Evolutionary conservation across 768 basidiomycete species (phyloP).

Genomic region (Agrocybe praecox): DNA sequence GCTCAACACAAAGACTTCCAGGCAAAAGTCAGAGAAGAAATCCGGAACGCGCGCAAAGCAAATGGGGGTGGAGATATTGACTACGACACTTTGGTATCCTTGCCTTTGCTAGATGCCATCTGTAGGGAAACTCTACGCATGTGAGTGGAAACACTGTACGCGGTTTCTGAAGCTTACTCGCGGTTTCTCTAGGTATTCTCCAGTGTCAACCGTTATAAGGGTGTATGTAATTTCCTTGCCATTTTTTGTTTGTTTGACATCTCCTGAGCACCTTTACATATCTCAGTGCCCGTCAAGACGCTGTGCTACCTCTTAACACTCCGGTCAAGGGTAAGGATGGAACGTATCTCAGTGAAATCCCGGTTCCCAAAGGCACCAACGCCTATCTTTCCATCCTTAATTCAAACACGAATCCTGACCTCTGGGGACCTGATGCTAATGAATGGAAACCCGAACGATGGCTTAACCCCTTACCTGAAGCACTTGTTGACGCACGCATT

Average conservation of each 20-base stretch:
- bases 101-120: slow-evolving; percentile 39
- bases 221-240: neutral
- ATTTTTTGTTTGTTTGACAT: neutral
- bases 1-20: slow-evolving; percentile 28
- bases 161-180: neutral
- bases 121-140: slow-evolving; percentile 41
- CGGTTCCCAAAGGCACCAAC: slow-evolving; percentile 41
- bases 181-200: slow-evolving; percentile 9
- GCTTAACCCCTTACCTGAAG: slow-evolving; percentile 39
- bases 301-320: slow-evolving; percentile 10
- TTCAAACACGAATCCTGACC: slow-evolving; percentile 39
- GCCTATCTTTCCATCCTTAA: slow-evolving; percentile 36
- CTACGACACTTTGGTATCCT: slow-evolving; percentile 37
- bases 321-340: slow-evolving; percentile 32
- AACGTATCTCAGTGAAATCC: slow-evolving; percentile 32
- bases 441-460: slow-evolving; percentile 58
- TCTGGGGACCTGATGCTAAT: slow-evolving; percentile 51
- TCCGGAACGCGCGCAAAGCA: slow-evolving; percentile 22
- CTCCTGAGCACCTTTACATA: neutral
- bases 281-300: slow-evolving; percentile 9
- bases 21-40: slow-evolving; percentile 37
- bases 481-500: slow-evolving; percentile 36
- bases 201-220: slow-evolving; percentile 3
- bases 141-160: slow-evolving; percentile 23
- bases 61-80: slow-evolving; percentile 25